Evolutionary conservation across 352 stramenopile genomes (phyloP), one percentile per base, ranked within the genome.

Genomic region (Globisporangium paddicum): DNA sequence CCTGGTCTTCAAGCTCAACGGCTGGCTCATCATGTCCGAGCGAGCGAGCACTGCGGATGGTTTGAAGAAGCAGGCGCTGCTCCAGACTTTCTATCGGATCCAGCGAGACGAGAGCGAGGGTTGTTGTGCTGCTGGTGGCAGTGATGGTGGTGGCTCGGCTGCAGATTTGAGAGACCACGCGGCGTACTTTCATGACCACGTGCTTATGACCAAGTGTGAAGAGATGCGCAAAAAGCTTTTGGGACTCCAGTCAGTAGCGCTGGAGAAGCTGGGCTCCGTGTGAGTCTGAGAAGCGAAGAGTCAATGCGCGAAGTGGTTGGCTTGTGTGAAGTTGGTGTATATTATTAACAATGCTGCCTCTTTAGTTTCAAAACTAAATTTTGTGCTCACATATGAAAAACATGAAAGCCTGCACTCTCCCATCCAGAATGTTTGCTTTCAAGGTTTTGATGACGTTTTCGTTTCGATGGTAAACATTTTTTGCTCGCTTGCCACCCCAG

Each of bases 21-120:
- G 26, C 8, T 54, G 55, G 42, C 11, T 55, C 7, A 30, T 62
- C 23, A 23, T 62, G 21, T 5, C 7, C 19, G 32, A 37, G 7
- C 32, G 44, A 16, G n/a, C n/a, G n/a, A n/a, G n/a, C 2, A 7
- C 19, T 3, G 16, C 11, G 19, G 7, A 26, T 1, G 19, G 8
- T 3, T 7, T 6, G 6, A 23, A 30, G n/a, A 47, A 16, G 41
- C 19, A 55, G 32, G 25, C 34, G 14, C n/a, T 55, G 45, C 9
- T 55, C 21, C 45, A 62, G 45, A 30, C 37, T 1, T 62, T 30
- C 30, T 62, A 62, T 11, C 32, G 32, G 1, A 47, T 61, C 4
- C 35, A 54, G 5, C 5, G 30, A 2, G 34, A 49, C n/a, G n/a
- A n/a, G n/a, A n/a, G n/a, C n/a, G n/a, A n/a, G n/a, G n/a, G n/a